phyloP scores from a whole-genome alignment of 1,139 yeast genomes.

The Yamadazyma diddensiae region DNA sequence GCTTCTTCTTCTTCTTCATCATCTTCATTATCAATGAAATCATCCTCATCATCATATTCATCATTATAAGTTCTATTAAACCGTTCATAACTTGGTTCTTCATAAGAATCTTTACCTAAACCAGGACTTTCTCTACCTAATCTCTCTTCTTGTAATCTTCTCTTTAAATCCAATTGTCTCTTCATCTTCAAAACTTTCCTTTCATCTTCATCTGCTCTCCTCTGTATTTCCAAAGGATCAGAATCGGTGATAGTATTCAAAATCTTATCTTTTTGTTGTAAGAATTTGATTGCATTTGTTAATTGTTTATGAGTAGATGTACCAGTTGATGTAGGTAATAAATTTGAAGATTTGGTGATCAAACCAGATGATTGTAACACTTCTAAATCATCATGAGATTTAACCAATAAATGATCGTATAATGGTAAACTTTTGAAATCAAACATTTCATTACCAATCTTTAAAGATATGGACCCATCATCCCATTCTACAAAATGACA shows the following conservation, averaged over 20 bases:
- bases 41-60: slow-evolving; percentile 46
- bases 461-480: slow-evolving; percentile 83
- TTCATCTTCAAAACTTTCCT: slow-evolving; percentile 66
- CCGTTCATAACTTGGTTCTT: slow-evolving; percentile 40
- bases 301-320: slow-evolving; percentile 79
- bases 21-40: slow-evolving; percentile 41
- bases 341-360: slow-evolving; percentile 57
- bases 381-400: slow-evolving; percentile 70
- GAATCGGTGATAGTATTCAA: slow-evolving; percentile 66
- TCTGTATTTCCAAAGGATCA: slow-evolving; percentile 85
- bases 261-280: slow-evolving; percentile 59
- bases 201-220: slow-evolving; percentile 78
- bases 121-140: slow-evolving; percentile 30
- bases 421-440: slow-evolving; percentile 70
- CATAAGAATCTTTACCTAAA: slow-evolving; percentile 15
- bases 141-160: slow-evolving; percentile 46
- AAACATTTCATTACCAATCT: slow-evolving; percentile 83
- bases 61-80: slow-evolving; percentile 42
- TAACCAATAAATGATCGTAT: slow-evolving; percentile 69
- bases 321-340: slow-evolving; percentile 84
- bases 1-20: slow-evolving; percentile 55
- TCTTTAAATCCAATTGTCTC: slow-evolving; percentile 60
- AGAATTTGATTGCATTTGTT: slow-evolving; percentile 72
- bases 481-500: slow-evolving; percentile 92
- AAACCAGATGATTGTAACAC: slow-evolving; percentile 57